Conservation (phyloP, 2,329 filamentous ascomycete species). For the Graphilbum ipis-grandicollis region DNA sequence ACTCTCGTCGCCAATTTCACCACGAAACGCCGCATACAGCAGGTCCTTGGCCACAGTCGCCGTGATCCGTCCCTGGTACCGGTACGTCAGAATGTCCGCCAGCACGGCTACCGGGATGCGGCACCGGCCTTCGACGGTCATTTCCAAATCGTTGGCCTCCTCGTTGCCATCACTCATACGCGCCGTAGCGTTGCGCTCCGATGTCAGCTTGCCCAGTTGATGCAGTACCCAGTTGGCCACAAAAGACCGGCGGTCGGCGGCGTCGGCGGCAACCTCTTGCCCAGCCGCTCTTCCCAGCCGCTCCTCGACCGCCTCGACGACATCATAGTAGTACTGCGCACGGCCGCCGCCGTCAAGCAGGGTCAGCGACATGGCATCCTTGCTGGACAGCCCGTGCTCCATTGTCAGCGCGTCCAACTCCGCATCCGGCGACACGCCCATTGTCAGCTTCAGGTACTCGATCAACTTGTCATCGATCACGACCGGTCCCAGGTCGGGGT, state of each 20-base stretch:
- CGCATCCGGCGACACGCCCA: conserved; percentile 58
- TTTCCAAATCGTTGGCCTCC: conserved; percentile 9
- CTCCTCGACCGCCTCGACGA: conserved; percentile 31
- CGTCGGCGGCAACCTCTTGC: conserved; percentile 6
- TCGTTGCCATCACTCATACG: background rate
- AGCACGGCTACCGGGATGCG: conserved; percentile 29
- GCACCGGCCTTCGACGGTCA: conserved; percentile 28
- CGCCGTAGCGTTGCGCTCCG: conserved; percentile 20
- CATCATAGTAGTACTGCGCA: conserved; percentile 63
- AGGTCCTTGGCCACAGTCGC: conserved; percentile 41
- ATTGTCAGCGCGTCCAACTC: conserved; percentile 44
- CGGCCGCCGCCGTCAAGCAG: conserved; percentile 62
- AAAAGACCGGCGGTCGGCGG: conserved; percentile 20
- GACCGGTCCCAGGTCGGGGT: conserved; percentile 74
- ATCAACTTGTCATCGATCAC: conserved; percentile 58
- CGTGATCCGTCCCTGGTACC: conserved; percentile 32
- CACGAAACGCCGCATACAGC: conserved; percentile 32
- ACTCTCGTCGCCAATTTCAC: conserved; percentile 16
- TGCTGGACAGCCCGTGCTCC: conserved; percentile 52
- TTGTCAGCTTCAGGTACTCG: conserved; percentile 36
- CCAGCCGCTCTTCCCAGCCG: conserved; percentile 4
- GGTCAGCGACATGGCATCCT: conserved; percentile 70
- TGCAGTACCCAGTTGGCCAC: conserved; percentile 55
- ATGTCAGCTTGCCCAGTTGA: conserved; percentile 52
- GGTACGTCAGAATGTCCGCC: conserved; percentile 31